Evolutionary conservation across 116 monocot genomes (phyloP).

Genomic region (Dioscorea cayenensis): DNA sequence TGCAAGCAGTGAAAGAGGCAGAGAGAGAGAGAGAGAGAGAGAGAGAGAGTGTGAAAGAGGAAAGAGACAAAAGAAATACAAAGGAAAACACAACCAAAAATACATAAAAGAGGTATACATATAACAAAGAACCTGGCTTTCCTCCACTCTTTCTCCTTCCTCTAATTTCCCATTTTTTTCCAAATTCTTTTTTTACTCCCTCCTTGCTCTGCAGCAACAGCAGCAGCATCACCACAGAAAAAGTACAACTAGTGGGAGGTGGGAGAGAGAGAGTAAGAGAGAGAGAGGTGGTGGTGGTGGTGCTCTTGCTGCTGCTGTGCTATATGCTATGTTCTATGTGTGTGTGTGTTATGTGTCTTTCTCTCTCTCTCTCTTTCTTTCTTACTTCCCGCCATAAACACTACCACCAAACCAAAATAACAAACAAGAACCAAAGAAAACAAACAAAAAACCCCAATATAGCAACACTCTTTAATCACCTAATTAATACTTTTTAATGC

Average conservation of each 20-base stretch:
- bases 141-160: background rate
- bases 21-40: background rate
- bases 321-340: too few relatives aligned
- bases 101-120: background rate
- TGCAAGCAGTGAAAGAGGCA: background rate
- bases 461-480: background rate
- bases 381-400: background rate
- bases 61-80: constrained; percentile 1
- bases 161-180: background rate
- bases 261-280: too few relatives aligned
- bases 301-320: background rate
- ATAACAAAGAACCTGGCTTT: background rate
- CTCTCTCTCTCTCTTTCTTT: constrained; percentile 8
- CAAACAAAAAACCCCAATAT: background rate
- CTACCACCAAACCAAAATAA: background rate
- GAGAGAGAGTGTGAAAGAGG: background rate
- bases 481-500: background rate
- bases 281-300: background rate
- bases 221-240: background rate
- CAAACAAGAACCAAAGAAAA: background rate
- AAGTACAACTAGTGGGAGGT: too few relatives aligned
- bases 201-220: background rate
- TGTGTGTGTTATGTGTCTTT: too few relatives aligned
- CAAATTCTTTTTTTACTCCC: background rate
- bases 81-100: background rate